Percentiles rank a stretch among this genome's conserved stretches.
These are phyloP conservation scores for Pyrus pyrifolia DNA, from an alignment of 306 rosid species.

Conservation along the genomic window DNA sequence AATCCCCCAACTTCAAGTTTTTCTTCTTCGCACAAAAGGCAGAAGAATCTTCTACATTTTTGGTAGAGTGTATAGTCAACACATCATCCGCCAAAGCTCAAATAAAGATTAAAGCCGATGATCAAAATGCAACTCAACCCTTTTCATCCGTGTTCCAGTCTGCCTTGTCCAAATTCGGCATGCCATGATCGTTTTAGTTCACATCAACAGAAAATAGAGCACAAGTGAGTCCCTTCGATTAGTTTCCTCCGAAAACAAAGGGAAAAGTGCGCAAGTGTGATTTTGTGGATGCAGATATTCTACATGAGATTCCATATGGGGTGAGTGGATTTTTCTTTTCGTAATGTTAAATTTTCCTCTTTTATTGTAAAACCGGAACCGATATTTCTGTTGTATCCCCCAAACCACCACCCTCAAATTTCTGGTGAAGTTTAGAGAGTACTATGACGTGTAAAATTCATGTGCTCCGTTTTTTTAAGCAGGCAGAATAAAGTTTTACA, in stretches of 20 bases:
- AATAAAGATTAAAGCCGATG: slow-evolving; percentile 83
- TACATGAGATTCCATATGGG: slow-evolving; percentile 2
- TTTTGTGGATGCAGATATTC: slow-evolving; percentile 16
- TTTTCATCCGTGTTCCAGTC: slow-evolving; percentile 74
- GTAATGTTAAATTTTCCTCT: background rate
- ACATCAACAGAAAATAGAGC: background rate
- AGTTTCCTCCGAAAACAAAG: background rate
- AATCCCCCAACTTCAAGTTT: slow-evolving; percentile 83
- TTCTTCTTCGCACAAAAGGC: slow-evolving; percentile 96
- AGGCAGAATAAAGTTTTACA: too few relatives aligned
- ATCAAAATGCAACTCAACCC: slow-evolving; percentile 62
- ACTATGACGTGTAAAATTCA: background rate
- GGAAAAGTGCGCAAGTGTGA: background rate
- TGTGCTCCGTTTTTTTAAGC: background rate
- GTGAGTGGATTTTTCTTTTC: background rate
- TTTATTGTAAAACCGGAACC: background rate
- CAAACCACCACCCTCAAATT: background rate
- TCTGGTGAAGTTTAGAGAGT: background rate
- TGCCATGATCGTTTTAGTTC: slow-evolving; percentile 32
- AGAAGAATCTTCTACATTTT: slow-evolving; percentile 63
- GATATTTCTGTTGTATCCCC: background rate
- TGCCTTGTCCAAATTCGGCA: slow-evolving; percentile 76
- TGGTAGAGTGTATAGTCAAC: slow-evolving; percentile 89
- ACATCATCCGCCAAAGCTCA: slow-evolving; percentile 79
- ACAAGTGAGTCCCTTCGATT: background rate